Evolutionary conservation across 1,139 yeast species (phyloP).

Genomic region (Hanseniaspora sp.): DNA sequence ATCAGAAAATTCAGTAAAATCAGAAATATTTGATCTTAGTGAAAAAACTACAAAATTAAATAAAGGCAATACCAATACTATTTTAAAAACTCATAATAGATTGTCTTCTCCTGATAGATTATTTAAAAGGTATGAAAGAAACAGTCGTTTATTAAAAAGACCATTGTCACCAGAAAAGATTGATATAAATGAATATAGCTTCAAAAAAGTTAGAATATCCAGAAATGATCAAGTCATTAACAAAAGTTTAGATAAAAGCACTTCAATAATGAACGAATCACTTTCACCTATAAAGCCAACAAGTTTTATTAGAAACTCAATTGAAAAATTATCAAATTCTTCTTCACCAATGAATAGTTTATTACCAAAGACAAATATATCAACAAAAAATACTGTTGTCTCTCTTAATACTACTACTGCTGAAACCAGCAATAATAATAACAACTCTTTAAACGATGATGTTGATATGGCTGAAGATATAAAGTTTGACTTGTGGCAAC

Average conservation of each 20-base stretch:
- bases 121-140: background rate
- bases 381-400: background rate
- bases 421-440: background rate
- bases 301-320: background rate
- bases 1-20: background rate
- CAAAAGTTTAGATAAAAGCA: background rate
- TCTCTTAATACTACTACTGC: background rate
- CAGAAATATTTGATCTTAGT: background rate
- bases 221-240: constrained; percentile 5
- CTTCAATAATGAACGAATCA: background rate
- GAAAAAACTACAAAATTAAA: background rate
- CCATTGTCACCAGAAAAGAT: background rate
- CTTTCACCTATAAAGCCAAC: constrained; percentile 10
- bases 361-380: background rate
- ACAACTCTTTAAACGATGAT: constrained; percentile 10
- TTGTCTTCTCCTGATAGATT: background rate
- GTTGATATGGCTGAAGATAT: constrained; percentile 25
- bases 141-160: constrained; percentile 1
- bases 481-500: constrained; percentile 25
- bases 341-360: background rate
- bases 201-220: constrained; percentile 9
- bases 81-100: background rate
- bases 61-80: background rate
- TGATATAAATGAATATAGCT: background rate
- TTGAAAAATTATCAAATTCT: background rate